phyloP scores from a whole-genome alignment of 176 grass and related monocot species.

The Eragrostis curvula region DNA sequence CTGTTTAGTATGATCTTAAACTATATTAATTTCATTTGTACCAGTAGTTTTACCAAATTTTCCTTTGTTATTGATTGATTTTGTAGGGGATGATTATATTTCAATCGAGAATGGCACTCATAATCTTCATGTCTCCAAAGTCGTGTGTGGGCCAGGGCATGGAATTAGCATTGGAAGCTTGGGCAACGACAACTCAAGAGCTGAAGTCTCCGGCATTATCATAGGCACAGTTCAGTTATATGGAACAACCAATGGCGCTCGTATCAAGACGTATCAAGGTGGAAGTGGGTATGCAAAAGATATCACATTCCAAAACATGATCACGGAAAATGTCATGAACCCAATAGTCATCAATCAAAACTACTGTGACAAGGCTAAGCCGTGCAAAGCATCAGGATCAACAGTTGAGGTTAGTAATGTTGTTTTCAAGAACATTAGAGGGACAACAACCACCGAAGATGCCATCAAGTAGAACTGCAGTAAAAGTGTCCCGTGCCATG shows the following conservation, averaged over 20 bases:
- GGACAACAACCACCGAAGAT: conserved; percentile 52
- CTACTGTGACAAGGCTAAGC: conserved; percentile 40
- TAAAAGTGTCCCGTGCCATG: conserved; percentile 24
- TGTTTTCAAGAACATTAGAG: conserved; percentile 62
- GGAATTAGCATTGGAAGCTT: conserved; percentile 66
- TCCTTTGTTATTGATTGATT: background rate
- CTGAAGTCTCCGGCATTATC: conserved; percentile 42
- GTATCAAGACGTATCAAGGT: conserved; percentile 69
- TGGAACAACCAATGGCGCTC: conserved; percentile 57
- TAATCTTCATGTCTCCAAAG: conserved; percentile 20
- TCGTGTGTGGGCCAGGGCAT: conserved; percentile 39
- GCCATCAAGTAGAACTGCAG: conserved; percentile 72
- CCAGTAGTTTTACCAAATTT: background rate
- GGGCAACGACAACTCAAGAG: conserved; percentile 32
- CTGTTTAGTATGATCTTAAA: background rate
- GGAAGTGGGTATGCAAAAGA: conserved; percentile 51
- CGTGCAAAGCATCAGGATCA: conserved; percentile 27
- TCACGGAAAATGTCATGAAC: conserved; percentile 49
- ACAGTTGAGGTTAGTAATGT: conserved; percentile 59
- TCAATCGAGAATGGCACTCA: conserved; percentile 41
- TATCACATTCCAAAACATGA: conserved; percentile 54
- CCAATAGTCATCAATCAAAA: conserved; percentile 62
- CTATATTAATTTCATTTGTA: no score
- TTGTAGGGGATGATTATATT: conserved; percentile 41
- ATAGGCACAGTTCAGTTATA: conserved; percentile 41